Conservation (phyloP, 148 eudicot genomes). For the Nepenthes mirabilis region DNA sequence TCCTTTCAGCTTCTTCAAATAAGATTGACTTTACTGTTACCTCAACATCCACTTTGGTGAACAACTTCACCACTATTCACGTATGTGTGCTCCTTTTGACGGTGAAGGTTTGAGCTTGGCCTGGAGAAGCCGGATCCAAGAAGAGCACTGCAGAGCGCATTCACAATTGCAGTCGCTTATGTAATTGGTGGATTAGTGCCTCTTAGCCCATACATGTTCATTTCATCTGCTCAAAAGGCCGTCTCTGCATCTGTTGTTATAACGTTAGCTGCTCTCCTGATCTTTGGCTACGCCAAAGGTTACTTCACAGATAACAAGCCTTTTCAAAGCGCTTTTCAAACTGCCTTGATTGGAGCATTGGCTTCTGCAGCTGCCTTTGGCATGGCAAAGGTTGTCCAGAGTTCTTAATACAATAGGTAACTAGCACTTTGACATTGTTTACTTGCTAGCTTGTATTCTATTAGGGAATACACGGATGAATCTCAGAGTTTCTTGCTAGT, state of each 20-base stretch:
- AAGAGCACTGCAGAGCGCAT: slow-evolving; percentile 71
- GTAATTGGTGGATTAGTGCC: slow-evolving; percentile 75
- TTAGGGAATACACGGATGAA: no score
- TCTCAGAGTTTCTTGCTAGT: no score
- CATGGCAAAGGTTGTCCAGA: slow-evolving; percentile 68
- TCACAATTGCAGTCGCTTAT: slow-evolving; percentile 71
- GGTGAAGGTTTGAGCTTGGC: slow-evolving; percentile 71
- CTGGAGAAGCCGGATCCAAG: slow-evolving; percentile 86
- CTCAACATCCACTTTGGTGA: no score
- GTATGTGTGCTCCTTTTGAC: neutral
- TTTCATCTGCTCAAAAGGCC: slow-evolving; percentile 36
- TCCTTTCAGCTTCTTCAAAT: no score
- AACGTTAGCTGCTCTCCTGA: slow-evolving; percentile 54
- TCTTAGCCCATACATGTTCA: slow-evolving; percentile 61
- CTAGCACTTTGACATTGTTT: no score
- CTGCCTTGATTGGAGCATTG: slow-evolving; percentile 68
- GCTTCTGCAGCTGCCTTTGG: slow-evolving; percentile 93
- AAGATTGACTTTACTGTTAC: no score
- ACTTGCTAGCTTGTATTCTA: no score
- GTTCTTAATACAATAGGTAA: neutral
- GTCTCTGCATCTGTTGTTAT: slow-evolving; percentile 42
- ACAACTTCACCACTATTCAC: no score
- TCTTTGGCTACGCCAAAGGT: slow-evolving; percentile 84
- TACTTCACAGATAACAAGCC: slow-evolving; percentile 56
- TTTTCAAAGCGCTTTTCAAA: slow-evolving; percentile 54